Percentiles rank a stretch among this genome's conserved stretches.
Conservation (phyloP, 2,329 filamentous ascomycete genomes). For the Fusarium sp. region DNA sequence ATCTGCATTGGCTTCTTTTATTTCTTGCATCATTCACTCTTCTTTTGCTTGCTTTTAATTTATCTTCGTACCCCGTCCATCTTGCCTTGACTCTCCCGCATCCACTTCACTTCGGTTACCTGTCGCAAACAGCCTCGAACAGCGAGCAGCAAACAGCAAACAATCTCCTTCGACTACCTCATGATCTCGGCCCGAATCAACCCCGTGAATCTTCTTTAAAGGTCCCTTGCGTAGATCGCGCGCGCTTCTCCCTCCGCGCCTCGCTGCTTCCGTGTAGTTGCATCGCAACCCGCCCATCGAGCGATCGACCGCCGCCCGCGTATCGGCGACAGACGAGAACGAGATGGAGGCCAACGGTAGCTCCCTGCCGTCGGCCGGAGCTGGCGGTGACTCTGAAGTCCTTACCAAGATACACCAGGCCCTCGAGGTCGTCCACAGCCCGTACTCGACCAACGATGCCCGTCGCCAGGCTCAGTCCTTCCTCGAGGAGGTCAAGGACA, state of each 20-base stretch:
- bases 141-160: constrained; percentile 12
- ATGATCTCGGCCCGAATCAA: constrained; percentile 33
- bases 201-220: constrained; percentile 22
- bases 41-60: constrained; percentile 8
- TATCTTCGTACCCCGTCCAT: constrained; percentile 12
- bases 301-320: constrained; percentile 3
- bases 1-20: constrained; percentile 3
- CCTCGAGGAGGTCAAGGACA: constrained; percentile 85
- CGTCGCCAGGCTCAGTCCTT: constrained; percentile 86
- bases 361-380: constrained; percentile 44
- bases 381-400: constrained; percentile 55
- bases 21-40: not conserved
- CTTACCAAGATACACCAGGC: constrained; percentile 82
- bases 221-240: constrained; percentile 35
- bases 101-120: constrained; percentile 4
- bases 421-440: constrained; percentile 86
- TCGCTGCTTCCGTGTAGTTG: constrained; percentile 15
- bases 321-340: constrained; percentile 29
- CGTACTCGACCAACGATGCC: constrained; percentile 81
- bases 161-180: constrained; percentile 4
- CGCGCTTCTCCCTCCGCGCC: constrained; percentile 27
- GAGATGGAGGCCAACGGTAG: constrained; percentile 52
- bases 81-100: constrained; percentile 8
- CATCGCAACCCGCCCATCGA: constrained; percentile 17
- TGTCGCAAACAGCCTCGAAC: constrained; percentile 27